Conservation (phyloP, 1,284 basidiomycete species). For the Ceratobasidium sp. region DNA sequence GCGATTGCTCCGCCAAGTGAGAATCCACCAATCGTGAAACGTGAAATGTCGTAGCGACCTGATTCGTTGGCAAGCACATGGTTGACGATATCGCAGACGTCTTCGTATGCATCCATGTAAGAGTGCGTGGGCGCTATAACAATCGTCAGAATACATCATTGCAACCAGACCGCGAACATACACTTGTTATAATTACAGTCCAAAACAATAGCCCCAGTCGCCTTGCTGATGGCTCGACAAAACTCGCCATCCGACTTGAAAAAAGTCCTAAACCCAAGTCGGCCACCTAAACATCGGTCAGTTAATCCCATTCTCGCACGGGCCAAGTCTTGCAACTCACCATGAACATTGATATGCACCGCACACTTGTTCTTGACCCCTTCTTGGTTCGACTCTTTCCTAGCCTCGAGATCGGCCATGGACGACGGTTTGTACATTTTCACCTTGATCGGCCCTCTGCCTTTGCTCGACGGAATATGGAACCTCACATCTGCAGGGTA, state of each 20-base stretch:
- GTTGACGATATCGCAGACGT: neutral
- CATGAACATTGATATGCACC: slow-evolving; percentile 38
- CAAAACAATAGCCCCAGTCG: slow-evolving; percentile 17
- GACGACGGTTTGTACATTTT: slow-evolving; percentile 9
- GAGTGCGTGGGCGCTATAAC: too few species aligned
- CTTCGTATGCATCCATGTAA: too few species aligned
- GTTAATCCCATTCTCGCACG: neutral
- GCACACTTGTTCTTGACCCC: neutral
- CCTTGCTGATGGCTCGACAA: slow-evolving; percentile 4
- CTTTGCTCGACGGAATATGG: neutral
- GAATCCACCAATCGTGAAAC: slow-evolving; percentile 20
- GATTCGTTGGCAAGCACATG: neutral
- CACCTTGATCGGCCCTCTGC: neutral
- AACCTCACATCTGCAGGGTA: neutral
- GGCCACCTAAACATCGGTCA: neutral
- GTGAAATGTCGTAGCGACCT: neutral
- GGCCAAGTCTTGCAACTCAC: neutral
- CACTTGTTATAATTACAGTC: too few species aligned
- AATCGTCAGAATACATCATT: too few species aligned
- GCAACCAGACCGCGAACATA: too few species aligned
- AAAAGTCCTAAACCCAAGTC: neutral
- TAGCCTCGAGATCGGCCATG: neutral
- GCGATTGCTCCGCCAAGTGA: slow-evolving; percentile 19
- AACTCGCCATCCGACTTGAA: slow-evolving; percentile 10
- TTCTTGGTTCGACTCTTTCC: neutral